Base-by-base conservation (phyloP, 257 asterid genomes). In the Fraxinus pennsylvanica region DNA sequence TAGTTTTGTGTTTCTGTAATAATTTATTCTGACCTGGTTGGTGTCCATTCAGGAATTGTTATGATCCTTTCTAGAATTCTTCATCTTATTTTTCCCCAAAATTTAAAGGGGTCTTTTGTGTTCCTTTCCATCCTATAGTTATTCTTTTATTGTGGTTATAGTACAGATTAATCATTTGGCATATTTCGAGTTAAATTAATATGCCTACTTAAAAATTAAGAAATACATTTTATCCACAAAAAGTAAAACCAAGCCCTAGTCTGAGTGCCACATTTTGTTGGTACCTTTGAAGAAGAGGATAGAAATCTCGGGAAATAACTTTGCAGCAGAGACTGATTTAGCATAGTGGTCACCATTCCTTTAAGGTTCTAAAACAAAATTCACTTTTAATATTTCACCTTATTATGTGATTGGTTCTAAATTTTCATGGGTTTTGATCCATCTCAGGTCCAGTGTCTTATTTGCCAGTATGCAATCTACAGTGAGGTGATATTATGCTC, bases 391-490 rank as follows among this genome's bases (percentile, higher is more conserved):
- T 65, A 27, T 72, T 72, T 29, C 17, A 41, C 43, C 33, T 73
- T 22, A 52, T 39, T 38, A 25, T 47, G 25, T 32, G 15, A n/a
- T 69, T 9, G 30, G 27, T 39, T 76, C 57, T 9, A 52, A 19
- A 30, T 68, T 52, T 35, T 36, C 33, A 19, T 71, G 43, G 72
- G 68, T 74, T 84, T 72, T 78, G 43, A 72, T 66, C 52, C 35
- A 54, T 85, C 81, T 82, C 89, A 90, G 99, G 89, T 78, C 73
- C 89, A 84, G 67, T 94, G 99, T 73, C 82, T 87, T 79, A 86
- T 87, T 77, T 94, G 99, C 85, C 90, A 72, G 79, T 84, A 74
- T 69, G 84, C 33, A 67, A 84, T 92, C 73, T 82, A 83, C 73
- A 93, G 84, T 0, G 82, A 91, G 85, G 85, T 82, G 84, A 75